Percentiles rank a stretch among this genome's conserved stretches.
Evolutionary conservation across 2,329 filamentous ascomycete species (phyloP).

Genomic region (Ophiostoma novo-ulmi): DNA sequence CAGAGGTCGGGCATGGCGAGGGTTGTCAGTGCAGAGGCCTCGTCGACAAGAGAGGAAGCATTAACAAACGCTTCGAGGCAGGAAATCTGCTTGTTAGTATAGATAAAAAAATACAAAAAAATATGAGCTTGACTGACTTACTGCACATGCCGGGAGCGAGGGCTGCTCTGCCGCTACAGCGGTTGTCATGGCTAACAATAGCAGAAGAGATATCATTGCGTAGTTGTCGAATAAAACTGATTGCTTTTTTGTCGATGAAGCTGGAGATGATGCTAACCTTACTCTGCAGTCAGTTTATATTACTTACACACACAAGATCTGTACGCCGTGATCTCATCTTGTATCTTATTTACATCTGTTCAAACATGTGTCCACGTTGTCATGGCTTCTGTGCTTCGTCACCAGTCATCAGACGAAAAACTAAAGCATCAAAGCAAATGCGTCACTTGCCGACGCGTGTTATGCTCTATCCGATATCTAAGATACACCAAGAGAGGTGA

Average conservation of each 20-base stretch:
- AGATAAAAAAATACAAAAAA: background rate
- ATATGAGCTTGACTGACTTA: background rate
- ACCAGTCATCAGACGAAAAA: background rate
- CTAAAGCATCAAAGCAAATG: background rate
- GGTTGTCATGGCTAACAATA: background rate
- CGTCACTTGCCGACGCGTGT: constrained; percentile 7
- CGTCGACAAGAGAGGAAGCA: background rate
- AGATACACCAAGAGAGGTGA: background rate
- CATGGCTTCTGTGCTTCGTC: background rate
- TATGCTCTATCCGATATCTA: background rate
- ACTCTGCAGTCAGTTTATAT: background rate
- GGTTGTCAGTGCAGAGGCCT: background rate
- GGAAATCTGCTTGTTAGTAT: background rate
- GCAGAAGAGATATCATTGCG: background rate
- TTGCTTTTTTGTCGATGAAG: too few species aligned
- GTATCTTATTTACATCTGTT: background rate
- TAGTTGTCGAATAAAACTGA: too few species aligned
- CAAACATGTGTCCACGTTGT: background rate
- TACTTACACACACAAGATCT: background rate
- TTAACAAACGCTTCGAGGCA: background rate
- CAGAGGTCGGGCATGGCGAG: background rate
- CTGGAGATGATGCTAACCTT: too few species aligned
- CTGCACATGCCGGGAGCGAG: constrained; percentile 11
- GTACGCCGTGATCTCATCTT: background rate
- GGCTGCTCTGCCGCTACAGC: background rate